A percentile compares a stretch with the other conserved stretches of the same genome.
Evolutionary conservation across 768 basidiomycete species (phyloP).

Genomic region (Podaxis sp.): DNA sequence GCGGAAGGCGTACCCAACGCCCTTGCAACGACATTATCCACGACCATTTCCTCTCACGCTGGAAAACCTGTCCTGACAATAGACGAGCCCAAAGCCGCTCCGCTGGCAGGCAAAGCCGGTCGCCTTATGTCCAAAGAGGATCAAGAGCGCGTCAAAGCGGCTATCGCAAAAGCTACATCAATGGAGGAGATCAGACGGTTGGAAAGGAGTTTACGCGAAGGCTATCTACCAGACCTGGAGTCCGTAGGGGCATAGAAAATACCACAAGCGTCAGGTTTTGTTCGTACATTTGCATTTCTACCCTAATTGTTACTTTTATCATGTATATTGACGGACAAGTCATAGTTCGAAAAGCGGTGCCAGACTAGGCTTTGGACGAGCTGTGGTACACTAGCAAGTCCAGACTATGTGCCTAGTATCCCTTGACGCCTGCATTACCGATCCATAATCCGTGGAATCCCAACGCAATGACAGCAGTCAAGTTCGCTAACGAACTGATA

Average conservation of each 20-base stretch:
- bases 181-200: constrained; percentile 84
- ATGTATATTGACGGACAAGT: neutral
- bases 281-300: constrained; percentile 8
- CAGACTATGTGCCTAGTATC: constrained; percentile 21
- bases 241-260: constrained; percentile 66
- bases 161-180: constrained; percentile 87
- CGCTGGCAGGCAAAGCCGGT: constrained; percentile 63
- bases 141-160: constrained; percentile 79
- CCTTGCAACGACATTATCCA: constrained; percentile 73
- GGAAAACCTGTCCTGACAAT: constrained; percentile 60
- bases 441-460: constrained; percentile 72
- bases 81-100: constrained; percentile 71
- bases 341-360: neutral
- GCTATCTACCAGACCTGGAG: constrained; percentile 77
- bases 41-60: constrained; percentile 63
- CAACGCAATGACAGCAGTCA: constrained; percentile 53
- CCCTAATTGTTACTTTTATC: neutral
- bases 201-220: constrained; percentile 80
- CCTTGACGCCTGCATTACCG: constrained; percentile 48
- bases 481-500: constrained; percentile 62
- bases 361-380: neutral
- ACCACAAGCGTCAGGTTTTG: neutral
- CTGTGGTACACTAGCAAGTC: neutral
- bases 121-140: constrained; percentile 90
- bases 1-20: constrained; percentile 72